Evolutionary conservation across 1,284 basidiomycete genomes (phyloP), one percentile per base, ranked within the genome.

Genomic region (Agroathelia rolfsii): DNA sequence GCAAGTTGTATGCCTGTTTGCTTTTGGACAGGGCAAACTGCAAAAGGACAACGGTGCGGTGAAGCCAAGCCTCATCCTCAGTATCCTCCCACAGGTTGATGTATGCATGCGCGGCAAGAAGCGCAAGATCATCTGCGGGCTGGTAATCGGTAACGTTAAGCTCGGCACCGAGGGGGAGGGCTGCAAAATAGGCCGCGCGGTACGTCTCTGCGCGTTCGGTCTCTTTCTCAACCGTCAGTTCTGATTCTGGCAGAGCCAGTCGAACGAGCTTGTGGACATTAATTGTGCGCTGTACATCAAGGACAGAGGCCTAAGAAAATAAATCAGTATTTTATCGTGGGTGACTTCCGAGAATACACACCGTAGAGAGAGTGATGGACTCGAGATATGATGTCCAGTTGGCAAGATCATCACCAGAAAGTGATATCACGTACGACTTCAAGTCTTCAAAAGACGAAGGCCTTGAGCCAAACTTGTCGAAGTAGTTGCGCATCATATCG

Each of bases 401-500:
- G 7, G 52, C 36, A 9, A 66, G 50, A 8, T 67, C 64, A 3
- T 67, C 61, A 27, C 56, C 61, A 18, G 64, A 55, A 3, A 81
- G 54, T 6, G 49, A 45, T n/a, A n/a, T n/a, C 24, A 74, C 52
- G 48, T 81, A 89, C 4, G 74, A 72, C 41, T 66, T 66, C 27
- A 94, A 57, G 46, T 94, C 89, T 53, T 92, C 87, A 41, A 76
- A 86, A 51, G 85, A 89, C 52, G 82, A 87, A 4, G 77, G 62
- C 54, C 90, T 94, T 50, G 76, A 72, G 8, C 81, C 79, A 47
- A 89, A 76, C 37, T 61, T 62, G 24, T 71, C 61, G 47, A 88
- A 76, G 52, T 93, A 94, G 28, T 65, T 56, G 45, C 72, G 62
- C 50, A 83, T 56, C 36, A 75, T 56, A 13, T 49, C 50, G 18